These are phyloP conservation scores for Torulaspora globosa DNA, from an alignment of 1,139 yeast species.

Conservation along the genomic window DNA sequence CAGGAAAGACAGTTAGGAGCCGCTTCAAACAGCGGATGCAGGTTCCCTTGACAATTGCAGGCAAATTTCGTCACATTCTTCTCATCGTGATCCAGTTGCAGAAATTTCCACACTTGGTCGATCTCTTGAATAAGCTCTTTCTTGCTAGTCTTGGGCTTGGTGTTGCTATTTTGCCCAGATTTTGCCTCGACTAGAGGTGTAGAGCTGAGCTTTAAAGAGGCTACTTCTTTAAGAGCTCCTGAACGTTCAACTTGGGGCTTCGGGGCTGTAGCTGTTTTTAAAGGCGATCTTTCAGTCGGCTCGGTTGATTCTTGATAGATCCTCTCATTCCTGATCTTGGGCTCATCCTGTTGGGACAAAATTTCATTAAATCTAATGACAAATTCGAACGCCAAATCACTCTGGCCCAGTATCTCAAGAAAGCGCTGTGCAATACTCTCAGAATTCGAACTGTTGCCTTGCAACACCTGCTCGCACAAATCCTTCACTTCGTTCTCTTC, in stretches of 20 bases:
- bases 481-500: slow-evolving; percentile 30
- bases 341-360: slow-evolving; percentile 5
- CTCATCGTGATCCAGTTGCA: slow-evolving; percentile 39
- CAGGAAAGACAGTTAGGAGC: slow-evolving; percentile 94
- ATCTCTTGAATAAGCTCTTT: slow-evolving; percentile 52
- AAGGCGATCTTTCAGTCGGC: not conserved
- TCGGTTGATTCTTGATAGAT: not conserved
- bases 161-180: not conserved
- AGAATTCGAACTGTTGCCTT: slow-evolving; percentile 15
- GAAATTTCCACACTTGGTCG: slow-evolving; percentile 41
- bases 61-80: slow-evolving; percentile 30
- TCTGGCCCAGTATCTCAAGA: slow-evolving; percentile 35
- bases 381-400: slow-evolving; percentile 32
- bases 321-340: not conserved
- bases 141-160: slow-evolving; percentile 16
- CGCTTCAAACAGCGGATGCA: slow-evolving; percentile 82
- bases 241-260: not conserved
- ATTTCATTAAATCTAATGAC: slow-evolving; percentile 31
- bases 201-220: not conserved
- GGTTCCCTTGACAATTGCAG: slow-evolving; percentile 80
- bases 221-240: not conserved
- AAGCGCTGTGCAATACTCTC: slow-evolving; percentile 33
- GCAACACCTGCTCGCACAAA: slow-evolving; percentile 30
- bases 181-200: not conserved
- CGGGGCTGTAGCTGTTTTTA: not conserved